Conservation (phyloP, 768 basidiomycete species). For the Rhodotorula sphaerocarpa region DNA sequence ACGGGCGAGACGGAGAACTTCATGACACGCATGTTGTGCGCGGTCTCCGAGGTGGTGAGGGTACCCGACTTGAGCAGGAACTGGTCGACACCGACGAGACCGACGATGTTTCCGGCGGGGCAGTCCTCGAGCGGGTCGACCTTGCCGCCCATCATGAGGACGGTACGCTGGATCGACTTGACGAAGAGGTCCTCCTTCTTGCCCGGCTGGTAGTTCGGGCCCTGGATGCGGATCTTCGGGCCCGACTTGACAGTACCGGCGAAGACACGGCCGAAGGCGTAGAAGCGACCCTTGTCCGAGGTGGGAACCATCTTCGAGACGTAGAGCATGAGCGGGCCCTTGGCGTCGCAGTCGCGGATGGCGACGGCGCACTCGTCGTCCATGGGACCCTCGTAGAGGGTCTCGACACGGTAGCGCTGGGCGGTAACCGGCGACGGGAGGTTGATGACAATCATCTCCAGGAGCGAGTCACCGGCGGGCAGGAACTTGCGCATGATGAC, state of each 20-base stretch:
- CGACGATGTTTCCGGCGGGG: conserved; percentile 95
- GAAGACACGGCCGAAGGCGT: conserved; percentile 99
- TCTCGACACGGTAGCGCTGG: conserved; percentile 97
- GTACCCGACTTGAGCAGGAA: conserved; percentile 99
- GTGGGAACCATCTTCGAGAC: conserved; percentile 99
- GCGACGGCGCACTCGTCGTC: conserved; percentile 98
- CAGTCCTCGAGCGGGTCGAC: conserved; percentile 99
- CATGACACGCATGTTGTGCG: conserved; percentile 99
- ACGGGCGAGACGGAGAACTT: conserved; percentile 99
- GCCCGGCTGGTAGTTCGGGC: conserved; percentile 95
- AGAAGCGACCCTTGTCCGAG: conserved; percentile 99
- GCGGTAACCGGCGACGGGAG: conserved; percentile 95
- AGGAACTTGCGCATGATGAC: conserved; percentile 98
- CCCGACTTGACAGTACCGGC: conserved; percentile 94
- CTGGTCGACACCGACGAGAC: conserved; percentile 99
- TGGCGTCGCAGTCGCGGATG: conserved; percentile 96
- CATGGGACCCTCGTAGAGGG: conserved; percentile 99
- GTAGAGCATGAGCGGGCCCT: conserved; percentile 91
- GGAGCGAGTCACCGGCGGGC: conserved; percentile 92
- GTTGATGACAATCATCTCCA: conserved; percentile 99
- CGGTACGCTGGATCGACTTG: conserved; percentile 96
- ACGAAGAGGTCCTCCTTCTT: conserved; percentile 98
- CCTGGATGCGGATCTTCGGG: conserved; percentile 98
- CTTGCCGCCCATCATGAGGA: conserved; percentile 99
- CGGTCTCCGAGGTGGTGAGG: conserved; percentile 92